phyloP scores from a whole-genome alignment of 1,284 basidiomycete genomes.

The Gomphus bonarii region DNA sequence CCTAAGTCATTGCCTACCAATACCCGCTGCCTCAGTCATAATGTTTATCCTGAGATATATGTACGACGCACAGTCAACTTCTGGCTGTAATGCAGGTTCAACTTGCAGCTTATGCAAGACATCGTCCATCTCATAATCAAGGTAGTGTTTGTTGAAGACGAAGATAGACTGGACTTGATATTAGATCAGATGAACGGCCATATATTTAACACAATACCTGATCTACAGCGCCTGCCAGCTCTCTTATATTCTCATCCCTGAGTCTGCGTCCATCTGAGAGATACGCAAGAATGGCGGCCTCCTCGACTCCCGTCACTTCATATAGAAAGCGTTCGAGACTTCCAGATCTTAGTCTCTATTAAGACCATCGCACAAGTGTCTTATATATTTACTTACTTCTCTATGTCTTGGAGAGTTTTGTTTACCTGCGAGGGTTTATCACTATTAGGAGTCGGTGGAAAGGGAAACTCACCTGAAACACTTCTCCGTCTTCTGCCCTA shows the following conservation, averaged over 20 bases:
- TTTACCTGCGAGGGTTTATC: constrained; percentile 36
- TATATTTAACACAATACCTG: constrained; percentile 36
- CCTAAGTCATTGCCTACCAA: constrained; percentile 10
- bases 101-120: constrained; percentile 48
- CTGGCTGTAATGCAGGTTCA: constrained; percentile 50
- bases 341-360: constrained; percentile 32
- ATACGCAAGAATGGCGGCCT: constrained; percentile 61
- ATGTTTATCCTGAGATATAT: background rate
- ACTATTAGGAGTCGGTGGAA: background rate
- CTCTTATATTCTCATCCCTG: constrained; percentile 55
- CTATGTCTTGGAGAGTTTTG: constrained; percentile 59
- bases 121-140: constrained; percentile 55
- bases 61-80: constrained; percentile 46
- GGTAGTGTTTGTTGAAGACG: constrained; percentile 69
- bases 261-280: constrained; percentile 65
- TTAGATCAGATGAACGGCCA: background rate
- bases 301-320: constrained; percentile 54
- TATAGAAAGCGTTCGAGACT: constrained; percentile 56
- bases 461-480: constrained; percentile 30
- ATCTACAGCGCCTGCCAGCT: constrained; percentile 59
- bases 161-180: constrained; percentile 47
- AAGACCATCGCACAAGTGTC: background rate
- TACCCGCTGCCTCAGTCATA: background rate
- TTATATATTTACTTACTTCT: constrained; percentile 47
- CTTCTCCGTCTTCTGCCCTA: constrained; percentile 62